A percentile compares a stretch with the other conserved stretches of the same genome.
Conservation (phyloP, 495 filamentous ascomycete genomes). For the Venustampulla echinocandica region DNA sequence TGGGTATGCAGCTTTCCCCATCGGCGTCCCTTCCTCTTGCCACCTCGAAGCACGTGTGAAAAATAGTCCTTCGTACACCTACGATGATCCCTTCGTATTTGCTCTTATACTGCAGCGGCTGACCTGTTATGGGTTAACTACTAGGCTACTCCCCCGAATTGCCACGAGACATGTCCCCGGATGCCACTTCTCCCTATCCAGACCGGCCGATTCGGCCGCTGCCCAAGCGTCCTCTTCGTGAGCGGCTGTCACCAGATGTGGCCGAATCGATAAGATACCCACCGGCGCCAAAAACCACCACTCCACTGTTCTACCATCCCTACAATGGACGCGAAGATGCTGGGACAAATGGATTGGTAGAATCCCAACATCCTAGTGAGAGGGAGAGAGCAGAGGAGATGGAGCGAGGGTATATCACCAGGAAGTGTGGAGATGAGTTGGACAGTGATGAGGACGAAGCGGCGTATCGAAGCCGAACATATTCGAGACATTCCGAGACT, state of each 20-base stretch:
- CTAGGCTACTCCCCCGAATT: constrained; percentile 23
- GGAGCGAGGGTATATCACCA: constrained; percentile 27
- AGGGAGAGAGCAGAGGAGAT: constrained; percentile 16
- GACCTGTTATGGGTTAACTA: constrained; percentile 8
- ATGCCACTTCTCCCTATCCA: constrained; percentile 70
- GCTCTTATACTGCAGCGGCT: constrained; percentile 5
- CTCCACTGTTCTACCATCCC: constrained; percentile 69
- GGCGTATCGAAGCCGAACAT: constrained; percentile 22
- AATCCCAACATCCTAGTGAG: constrained; percentile 19
- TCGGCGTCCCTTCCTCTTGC: constrained; percentile 13
- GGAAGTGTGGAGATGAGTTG: constrained; percentile 23
- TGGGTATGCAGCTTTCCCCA: constrained; percentile 14
- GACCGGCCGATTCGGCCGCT: constrained; percentile 89
- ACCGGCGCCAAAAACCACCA: constrained; percentile 53
- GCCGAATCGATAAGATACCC: constrained; percentile 78
- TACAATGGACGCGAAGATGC: constrained; percentile 41
- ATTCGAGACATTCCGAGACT: constrained; percentile 21
- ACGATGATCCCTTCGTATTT: background rate
- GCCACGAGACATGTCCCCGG: constrained; percentile 48
- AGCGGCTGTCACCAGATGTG: constrained; percentile 73
- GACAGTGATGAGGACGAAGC: constrained; percentile 34
- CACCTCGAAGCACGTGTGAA: constrained; percentile 5
- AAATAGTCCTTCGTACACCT: background rate
- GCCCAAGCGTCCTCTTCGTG: constrained; percentile 77
- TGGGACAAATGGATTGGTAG: constrained; percentile 9